A percentile compares a stretch with the other conserved stretches of the same genome.
These are phyloP conservation scores for Aspergillus candidus DNA, from an alignment of 2,329 filamentous ascomycete genomes.

Conservation along the genomic window DNA sequence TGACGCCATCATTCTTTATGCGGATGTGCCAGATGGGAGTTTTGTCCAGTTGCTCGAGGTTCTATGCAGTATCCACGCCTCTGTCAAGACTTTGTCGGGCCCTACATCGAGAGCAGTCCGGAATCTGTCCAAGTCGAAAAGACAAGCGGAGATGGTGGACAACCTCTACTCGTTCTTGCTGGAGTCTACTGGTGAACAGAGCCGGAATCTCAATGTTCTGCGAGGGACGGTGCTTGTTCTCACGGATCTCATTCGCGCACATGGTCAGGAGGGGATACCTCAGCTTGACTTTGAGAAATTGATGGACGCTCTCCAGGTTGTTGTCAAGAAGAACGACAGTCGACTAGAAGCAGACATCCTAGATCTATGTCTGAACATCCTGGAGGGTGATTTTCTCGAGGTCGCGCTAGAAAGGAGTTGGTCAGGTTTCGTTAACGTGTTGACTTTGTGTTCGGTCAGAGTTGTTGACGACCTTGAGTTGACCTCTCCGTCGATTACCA, in stretches of 20 bases:
- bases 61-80: constrained; percentile 40
- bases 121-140: constrained; percentile 35
- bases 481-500: constrained; percentile 15
- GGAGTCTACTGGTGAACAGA: constrained; percentile 27
- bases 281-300: constrained; percentile 32
- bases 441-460: constrained; percentile 32
- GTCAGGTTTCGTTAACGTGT: constrained; percentile 27
- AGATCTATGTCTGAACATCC: constrained; percentile 35
- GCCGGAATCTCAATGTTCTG: constrained; percentile 35
- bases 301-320: constrained; percentile 30
- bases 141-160: constrained; percentile 35
- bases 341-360: constrained; percentile 36
- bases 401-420: constrained; percentile 29
- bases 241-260: constrained; percentile 35
- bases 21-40: constrained; percentile 34
- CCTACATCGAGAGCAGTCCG: constrained; percentile 39
- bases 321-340: constrained; percentile 32
- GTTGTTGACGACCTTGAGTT: constrained; percentile 25
- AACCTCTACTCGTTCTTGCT: constrained; percentile 32
- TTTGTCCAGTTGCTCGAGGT: constrained; percentile 36
- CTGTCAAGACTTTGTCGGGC: constrained; percentile 38
- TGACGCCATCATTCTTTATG: constrained; percentile 38
- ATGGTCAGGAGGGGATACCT: constrained; percentile 36
- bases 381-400: constrained; percentile 33
- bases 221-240: constrained; percentile 38